Evolutionary conservation across 2,329 filamentous ascomycete species (phyloP).

Genomic region (Aspergillus sp.): DNA sequence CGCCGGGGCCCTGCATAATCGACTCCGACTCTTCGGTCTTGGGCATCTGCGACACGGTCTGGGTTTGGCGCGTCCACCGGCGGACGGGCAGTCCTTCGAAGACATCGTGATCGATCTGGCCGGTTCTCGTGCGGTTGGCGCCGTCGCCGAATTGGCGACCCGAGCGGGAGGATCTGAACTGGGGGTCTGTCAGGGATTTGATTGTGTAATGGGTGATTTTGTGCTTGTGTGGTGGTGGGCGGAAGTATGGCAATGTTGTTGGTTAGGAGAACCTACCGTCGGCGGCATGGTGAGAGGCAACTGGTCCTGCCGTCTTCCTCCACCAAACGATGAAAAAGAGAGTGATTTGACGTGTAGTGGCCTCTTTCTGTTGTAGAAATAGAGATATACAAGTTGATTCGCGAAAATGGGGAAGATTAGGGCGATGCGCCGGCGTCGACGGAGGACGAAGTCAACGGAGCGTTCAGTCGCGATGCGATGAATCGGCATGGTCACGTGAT

Average conservation of each 20-base stretch:
- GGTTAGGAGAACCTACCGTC: constrained; percentile 28
- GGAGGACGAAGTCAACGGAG: constrained; percentile 1
- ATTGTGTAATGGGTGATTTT: not conserved
- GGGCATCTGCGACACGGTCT: constrained; percentile 66
- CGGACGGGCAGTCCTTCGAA: constrained; percentile 78
- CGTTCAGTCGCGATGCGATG: constrained; percentile 12
- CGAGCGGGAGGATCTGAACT: constrained; percentile 58
- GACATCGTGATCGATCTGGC: constrained; percentile 64
- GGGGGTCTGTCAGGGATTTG: not conserved
- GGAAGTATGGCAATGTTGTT: not conserved
- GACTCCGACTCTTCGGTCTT: constrained; percentile 58
- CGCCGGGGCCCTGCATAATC: constrained; percentile 24
- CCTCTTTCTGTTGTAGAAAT: not conserved
- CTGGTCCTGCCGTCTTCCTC: constrained; percentile 7
- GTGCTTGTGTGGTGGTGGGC: not conserved
- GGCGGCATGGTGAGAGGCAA: constrained; percentile 30
- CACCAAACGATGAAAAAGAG: constrained; percentile 5
- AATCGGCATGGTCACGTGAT: constrained; percentile 14
- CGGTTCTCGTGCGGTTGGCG: constrained; percentile 39
- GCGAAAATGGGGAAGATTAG: not conserved
- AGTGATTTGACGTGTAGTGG: not conserved
- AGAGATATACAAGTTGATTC: not conserved
- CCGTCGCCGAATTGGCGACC: constrained; percentile 56
- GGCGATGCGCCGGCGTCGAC: constrained; percentile 2
- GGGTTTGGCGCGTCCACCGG: constrained; percentile 77